Conservation (phyloP, 164 flowering plant species). For the Annona cherimola region DNA sequence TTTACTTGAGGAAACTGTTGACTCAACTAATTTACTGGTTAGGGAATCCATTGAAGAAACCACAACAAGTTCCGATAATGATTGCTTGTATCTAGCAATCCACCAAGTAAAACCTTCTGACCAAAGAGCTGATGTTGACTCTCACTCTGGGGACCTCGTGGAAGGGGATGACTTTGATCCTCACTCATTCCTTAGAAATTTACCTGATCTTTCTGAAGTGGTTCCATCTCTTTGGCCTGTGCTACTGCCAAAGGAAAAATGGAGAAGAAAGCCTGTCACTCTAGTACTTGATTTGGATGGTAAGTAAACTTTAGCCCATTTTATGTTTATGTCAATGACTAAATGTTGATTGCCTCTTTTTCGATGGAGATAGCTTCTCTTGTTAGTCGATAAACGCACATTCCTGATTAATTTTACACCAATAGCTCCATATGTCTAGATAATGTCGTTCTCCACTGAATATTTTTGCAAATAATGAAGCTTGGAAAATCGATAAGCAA, state of each 20-base stretch:
- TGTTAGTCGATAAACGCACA: no score
- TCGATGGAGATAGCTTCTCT: neutral
- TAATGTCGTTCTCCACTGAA: no score
- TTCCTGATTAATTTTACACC: no score
- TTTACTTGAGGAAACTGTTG: conserved; percentile 52
- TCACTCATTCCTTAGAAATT: conserved; percentile 45
- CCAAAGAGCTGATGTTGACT: conserved; percentile 35
- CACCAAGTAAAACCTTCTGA: conserved; percentile 43
- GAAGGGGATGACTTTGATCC: conserved; percentile 63
- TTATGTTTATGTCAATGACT: neutral
- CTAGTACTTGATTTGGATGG: conserved; percentile 99
- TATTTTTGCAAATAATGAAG: no score
- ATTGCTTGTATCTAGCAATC: conserved; percentile 50
- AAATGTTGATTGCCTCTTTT: neutral
- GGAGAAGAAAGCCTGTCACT: conserved; percentile 56
- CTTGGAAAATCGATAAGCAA: no score
- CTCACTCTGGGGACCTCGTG: conserved; percentile 29
- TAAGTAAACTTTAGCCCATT: conserved; percentile 20
- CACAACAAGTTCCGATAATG: conserved; percentile 28
- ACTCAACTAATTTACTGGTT: conserved; percentile 27
- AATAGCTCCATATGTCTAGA: no score
- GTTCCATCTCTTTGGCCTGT: conserved; percentile 35
- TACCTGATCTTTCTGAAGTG: conserved; percentile 63
- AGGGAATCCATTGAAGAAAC: conserved; percentile 32
- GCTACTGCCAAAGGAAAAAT: conserved; percentile 34